Base-by-base conservation (phyloP, 2,329 filamentous ascomycete genomes). In the Coniochaeta prunicola region DNA sequence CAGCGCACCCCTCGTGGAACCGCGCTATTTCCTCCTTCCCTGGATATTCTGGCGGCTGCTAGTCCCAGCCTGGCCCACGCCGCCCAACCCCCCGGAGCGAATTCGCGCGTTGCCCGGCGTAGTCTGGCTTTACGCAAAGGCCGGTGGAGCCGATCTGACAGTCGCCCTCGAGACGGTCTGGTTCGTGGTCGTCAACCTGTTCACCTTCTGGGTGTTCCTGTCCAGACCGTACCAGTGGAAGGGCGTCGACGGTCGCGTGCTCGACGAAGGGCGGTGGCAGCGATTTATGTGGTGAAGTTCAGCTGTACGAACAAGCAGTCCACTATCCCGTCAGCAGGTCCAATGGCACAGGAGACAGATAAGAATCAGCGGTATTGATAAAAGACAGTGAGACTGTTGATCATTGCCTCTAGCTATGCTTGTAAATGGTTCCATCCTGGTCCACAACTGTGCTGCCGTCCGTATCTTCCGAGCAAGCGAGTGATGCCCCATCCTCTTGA, bases 11-110 rank as follows among this genome's bases (percentile, higher is more conserved):
- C 81, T 99, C 0, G 93, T 99, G 10, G 94, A 99, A 71, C 94
- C 94, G 15, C 84, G 94, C 15, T 99, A 99, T 73, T 96, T 96
- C 72, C 96, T 99, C 69, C 80, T 97, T 13, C 92, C 93, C 0
- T 99, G 92, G 91, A 83, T 97, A 9, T 86, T 97, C 67, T 97
- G 92, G 91, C 83, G 94, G 0, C 74, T 97, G 8, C 82, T 96
- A 67, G 75, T 96, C 0, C 91, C 91, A 0, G 72, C 78, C 57
- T 77, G 75, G 75, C 54, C 56, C 21, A 38, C 60, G 19, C 58
- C 64, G 53, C 56, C 59, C 38, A 26, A 45, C 30, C 55, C 48
- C 7, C 3, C 12, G 1, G 24, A 33, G 34, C 34, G 6, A 28
- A 19, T 42, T 24, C 24, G 31, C 33, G 13, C 26, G 17, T 13